Evolutionary conservation across 163 green algal species (phyloP).

Genomic region (Trebouxia gelatinosa): DNA sequence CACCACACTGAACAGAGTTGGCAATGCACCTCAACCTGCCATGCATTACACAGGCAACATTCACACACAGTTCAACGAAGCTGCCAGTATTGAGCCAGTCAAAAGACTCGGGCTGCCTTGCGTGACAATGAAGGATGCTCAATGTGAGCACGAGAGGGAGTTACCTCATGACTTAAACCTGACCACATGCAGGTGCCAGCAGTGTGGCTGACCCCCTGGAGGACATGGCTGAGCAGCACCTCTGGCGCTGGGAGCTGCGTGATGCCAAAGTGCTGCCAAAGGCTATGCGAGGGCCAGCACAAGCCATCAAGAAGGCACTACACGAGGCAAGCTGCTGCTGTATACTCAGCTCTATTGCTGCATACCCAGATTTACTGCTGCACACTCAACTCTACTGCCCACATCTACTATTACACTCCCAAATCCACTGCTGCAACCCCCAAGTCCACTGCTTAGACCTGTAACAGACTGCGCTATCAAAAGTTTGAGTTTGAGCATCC

Average conservation of each 20-base stretch:
- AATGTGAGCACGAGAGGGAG: background rate
- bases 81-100: background rate
- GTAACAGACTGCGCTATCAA: no score
- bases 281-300: background rate
- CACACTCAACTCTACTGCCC: no score
- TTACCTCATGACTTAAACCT: background rate
- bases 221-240: background rate
- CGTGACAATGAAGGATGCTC: background rate
- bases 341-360: no score
- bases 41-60: background rate
- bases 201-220: constrained; percentile 26
- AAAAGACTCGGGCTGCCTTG: background rate
- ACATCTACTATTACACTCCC: no score
- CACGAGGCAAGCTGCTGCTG: no score
- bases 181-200: constrained; percentile 16
- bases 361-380: no score
- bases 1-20: background rate
- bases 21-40: background rate
- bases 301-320: constrained; percentile 28
- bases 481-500: no score
- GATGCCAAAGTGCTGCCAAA: constrained; percentile 32
- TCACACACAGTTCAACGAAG: background rate
- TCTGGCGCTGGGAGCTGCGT: constrained; percentile 36
- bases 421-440: no score
- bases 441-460: no score